These are phyloP conservation scores for Rhynchospora pubera DNA, from an alignment of 176 grass and related monocot genomes.

Conservation along the genomic window DNA sequence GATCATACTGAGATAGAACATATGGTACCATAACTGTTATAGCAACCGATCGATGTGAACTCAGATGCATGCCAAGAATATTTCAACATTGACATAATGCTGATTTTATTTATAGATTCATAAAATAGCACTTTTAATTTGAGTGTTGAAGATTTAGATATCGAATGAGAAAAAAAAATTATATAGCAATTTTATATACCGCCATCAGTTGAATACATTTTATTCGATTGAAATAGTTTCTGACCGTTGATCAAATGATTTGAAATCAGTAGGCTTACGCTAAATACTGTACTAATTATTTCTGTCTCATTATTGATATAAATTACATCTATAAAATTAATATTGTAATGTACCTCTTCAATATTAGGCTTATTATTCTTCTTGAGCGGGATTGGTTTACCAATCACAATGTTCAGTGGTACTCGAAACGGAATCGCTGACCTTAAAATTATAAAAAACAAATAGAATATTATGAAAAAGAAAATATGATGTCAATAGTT, in stretches of 20 bases:
- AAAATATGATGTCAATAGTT: not conserved
- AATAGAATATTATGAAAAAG: not conserved
- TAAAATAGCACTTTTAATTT: no score
- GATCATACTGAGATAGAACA: not conserved
- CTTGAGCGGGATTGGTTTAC: conserved; percentile 58
- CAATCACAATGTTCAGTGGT: conserved; percentile 73
- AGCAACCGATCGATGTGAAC: not conserved
- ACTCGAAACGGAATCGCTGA: conserved; percentile 64
- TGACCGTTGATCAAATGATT: not conserved
- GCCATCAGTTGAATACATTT: no score
- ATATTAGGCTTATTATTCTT: conserved; percentile 49
- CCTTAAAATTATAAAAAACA: conserved; percentile 27
- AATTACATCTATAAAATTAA: not conserved
- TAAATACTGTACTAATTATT: not conserved
- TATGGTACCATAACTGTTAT: not conserved
- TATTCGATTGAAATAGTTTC: not conserved
- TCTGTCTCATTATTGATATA: not conserved
- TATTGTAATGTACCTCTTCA: conserved; percentile 44
- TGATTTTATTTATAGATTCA: no score
- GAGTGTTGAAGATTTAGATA: no score
- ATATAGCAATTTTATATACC: no score
- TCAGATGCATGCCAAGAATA: not conserved
- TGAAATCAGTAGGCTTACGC: not conserved
- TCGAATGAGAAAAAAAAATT: no score
- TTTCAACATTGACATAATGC: not conserved